phyloP scores from a whole-genome alignment of 352 stramenopile species.

The Phytopythium sindhum region DNA sequence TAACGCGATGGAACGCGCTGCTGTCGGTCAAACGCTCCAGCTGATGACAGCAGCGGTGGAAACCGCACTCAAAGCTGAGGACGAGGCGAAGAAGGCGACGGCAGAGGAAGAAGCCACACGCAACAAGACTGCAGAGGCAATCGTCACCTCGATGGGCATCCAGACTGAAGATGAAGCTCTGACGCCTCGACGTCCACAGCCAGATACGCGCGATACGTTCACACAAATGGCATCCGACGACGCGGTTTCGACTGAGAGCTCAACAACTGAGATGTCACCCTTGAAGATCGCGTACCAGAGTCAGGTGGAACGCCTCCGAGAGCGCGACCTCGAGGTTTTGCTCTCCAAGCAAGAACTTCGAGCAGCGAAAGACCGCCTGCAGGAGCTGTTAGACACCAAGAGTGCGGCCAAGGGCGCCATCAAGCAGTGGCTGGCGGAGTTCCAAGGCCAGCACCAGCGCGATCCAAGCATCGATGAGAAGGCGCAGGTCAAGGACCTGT shows the following conservation, averaged over 20 bases:
- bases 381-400: slow-evolving; percentile 36
- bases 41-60: slow-evolving; percentile 42
- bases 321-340: slow-evolving; percentile 36
- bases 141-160: background rate
- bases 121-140: too few relatives aligned
- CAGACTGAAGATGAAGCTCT: slow-evolving; percentile 9
- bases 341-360: slow-evolving; percentile 41
- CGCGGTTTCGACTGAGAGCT: background rate
- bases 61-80: background rate
- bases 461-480: slow-evolving; percentile 81
- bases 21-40: slow-evolving; percentile 43
- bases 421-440: slow-evolving; percentile 62
- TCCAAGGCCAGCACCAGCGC: slow-evolving; percentile 38
- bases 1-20: slow-evolving; percentile 29
- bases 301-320: slow-evolving; percentile 37
- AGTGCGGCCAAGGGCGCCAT: slow-evolving; percentile 51
- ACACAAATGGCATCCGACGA: background rate
- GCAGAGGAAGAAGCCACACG: background rate
- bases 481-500: slow-evolving; percentile 69
- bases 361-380: slow-evolving; percentile 28
- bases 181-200: background rate
- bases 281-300: slow-evolving; percentile 41
- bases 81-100: background rate
- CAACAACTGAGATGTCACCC: slow-evolving; percentile 6
- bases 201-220: background rate